These are phyloP conservation scores for Ambrosia trifida DNA, from an alignment of 129 eudicot species.

Conservation along the genomic window DNA sequence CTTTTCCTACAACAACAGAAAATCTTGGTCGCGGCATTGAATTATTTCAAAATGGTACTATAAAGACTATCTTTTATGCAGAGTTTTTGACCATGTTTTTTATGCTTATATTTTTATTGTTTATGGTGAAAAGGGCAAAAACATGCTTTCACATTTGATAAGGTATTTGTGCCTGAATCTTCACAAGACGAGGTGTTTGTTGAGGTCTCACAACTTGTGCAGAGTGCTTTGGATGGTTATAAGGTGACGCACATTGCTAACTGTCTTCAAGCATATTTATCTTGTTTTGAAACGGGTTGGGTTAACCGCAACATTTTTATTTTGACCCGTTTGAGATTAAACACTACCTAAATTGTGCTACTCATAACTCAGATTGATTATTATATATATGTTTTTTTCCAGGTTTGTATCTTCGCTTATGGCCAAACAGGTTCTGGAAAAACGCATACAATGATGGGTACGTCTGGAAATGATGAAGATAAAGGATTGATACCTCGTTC, in stretches of 20 bases:
- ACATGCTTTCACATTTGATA: conserved; percentile 78
- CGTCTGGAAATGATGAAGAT: conserved; percentile 57
- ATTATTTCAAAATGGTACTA: conserved; percentile 69
- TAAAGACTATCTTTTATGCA: conserved; percentile 15
- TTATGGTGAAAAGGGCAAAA: conserved; percentile 63
- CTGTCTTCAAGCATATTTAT: neutral
- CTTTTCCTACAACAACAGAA: conserved; percentile 79
- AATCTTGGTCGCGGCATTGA: conserved; percentile 80
- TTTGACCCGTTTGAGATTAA: conserved; percentile 13
- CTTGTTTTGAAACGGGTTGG: neutral
- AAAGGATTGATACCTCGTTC: conserved; percentile 94
- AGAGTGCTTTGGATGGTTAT: conserved; percentile 98
- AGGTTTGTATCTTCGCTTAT: conserved; percentile 97
- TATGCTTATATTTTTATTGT: neutral
- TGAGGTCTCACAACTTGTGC: conserved; percentile 95
- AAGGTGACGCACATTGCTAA: conserved; percentile 52
- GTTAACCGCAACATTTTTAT: neutral
- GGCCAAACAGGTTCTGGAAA: conserved; percentile 99
- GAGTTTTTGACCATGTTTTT: conserved; percentile 2
- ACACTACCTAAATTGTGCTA: neutral
- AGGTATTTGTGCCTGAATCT: conserved; percentile 82
- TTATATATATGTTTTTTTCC: conserved; percentile 8
- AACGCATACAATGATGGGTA: conserved; percentile 98
- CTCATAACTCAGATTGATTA: conserved; percentile 1
- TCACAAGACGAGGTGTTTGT: conserved; percentile 89